Percentiles rank a stretch among this genome's conserved stretches.
These are phyloP conservation scores for Neonothopanus nambi DNA, from an alignment of 1,284 basidiomycete genomes.

Conservation along the genomic window DNA sequence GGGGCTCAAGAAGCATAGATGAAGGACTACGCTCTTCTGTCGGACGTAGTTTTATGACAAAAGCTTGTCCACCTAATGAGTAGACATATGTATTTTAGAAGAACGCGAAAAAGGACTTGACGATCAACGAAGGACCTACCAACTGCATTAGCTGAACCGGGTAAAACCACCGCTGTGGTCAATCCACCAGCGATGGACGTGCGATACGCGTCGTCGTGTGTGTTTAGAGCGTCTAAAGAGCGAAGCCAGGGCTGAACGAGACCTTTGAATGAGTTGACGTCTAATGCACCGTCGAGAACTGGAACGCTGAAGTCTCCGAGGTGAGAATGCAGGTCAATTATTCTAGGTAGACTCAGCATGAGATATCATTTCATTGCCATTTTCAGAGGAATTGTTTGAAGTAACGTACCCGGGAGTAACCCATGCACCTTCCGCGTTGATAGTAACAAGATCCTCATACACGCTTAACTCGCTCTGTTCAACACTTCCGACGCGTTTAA, in stretches of 20 bases:
- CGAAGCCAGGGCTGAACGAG: conserved; percentile 62
- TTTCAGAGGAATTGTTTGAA: too few relatives aligned
- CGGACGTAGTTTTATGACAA: conserved; percentile 62
- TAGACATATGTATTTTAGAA: too few relatives aligned
- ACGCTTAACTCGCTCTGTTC: conserved; percentile 28
- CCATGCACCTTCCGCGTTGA: conserved; percentile 30
- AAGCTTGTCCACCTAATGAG: conserved; percentile 51
- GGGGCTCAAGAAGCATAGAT: conserved; percentile 61
- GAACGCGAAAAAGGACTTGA: neutral
- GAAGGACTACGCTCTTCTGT: conserved; percentile 54
- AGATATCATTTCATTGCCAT: too few relatives aligned
- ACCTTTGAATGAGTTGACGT: conserved; percentile 55
- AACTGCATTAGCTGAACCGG: conserved; percentile 46
- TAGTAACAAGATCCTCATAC: conserved; percentile 30
- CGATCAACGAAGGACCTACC: conserved; percentile 28
- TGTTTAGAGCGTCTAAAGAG: conserved; percentile 62
- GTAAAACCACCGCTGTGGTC: conserved; percentile 64
- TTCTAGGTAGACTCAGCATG: conserved; percentile 36
- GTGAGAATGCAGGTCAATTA: conserved; percentile 80
- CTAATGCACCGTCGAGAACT: conserved; percentile 38
- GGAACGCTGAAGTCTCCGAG: conserved; percentile 57
- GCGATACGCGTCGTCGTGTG: conserved; percentile 58
- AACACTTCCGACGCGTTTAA: conserved; percentile 52
- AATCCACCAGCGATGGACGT: conserved; percentile 65
- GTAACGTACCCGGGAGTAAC: conserved; percentile 14